Evolutionary conservation across 2,329 filamentous ascomycete species (phyloP), one percentile per base, ranked within the genome.

Genomic region (Grosmannia serpens): DNA sequence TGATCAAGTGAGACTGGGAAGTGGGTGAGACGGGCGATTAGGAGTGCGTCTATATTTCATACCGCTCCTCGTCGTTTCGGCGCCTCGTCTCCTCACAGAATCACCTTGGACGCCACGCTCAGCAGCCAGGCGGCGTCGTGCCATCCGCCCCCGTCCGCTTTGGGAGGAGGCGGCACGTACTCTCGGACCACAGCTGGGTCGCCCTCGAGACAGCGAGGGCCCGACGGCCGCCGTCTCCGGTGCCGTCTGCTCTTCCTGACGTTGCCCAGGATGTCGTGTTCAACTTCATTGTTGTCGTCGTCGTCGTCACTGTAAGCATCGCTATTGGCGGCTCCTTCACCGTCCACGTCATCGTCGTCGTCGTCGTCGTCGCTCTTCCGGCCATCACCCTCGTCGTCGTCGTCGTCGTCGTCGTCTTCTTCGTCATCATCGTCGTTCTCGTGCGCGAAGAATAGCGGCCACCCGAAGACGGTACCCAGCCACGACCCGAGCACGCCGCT

Each of bases 81-180:
- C 31, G 10, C 5, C 38, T 11, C 33, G 4, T 29, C 22, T 13
- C 24, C 17, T 55, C 70, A 84, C 62, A 84, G 74, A 64, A 85
- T 72, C 51, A 85, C 79, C 65, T 82, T 84, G 29, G 79, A 78
- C 13, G 83, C 84, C 62, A 87, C 82, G 62, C 78, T 84, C 58
- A 87, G 70, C 53, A 88, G 69, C 85, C 84, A 88, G 20, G 83
- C 83, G 29, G 83, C 84, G 69, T 87, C 85, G 59, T 81, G 77
- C 84, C 84, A 87, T 10, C 78, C 79, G 20, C 81, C 82, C 50
- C 81, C 77, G 56, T 85, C 77, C 10, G 75, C 72, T 49, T 76
- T 76, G 67, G 80, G 67, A 13, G 77, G 73, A 8, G 77, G 74
- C 24, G 75, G 74, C 46, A 84, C 71, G 11, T 70, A 70, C 54